Evolutionary conservation across 192 early-diverging fungal species (phyloP).

Genomic region (Coemansia sp.): DNA sequence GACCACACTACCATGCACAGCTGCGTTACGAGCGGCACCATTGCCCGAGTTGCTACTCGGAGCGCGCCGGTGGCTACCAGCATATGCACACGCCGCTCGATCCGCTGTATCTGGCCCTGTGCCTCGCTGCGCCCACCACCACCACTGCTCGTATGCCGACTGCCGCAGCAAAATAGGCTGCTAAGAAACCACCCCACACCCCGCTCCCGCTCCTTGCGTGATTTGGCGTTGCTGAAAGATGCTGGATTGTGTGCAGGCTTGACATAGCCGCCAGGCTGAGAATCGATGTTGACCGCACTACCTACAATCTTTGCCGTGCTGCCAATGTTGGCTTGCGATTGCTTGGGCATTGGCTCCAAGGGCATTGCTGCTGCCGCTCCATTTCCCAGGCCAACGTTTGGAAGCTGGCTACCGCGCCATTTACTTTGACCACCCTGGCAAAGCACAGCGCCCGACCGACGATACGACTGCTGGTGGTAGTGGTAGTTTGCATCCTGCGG

Average conservation of each 20-base stretch:
- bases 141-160: not conserved
- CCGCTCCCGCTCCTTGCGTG: not conserved
- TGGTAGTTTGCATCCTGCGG: not conserved
- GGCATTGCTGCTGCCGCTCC: not conserved
- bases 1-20: conserved; percentile 50
- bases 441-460: not conserved
- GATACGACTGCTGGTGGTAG: not conserved
- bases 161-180: not conserved
- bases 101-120: conserved; percentile 38
- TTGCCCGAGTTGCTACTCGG: conserved; percentile 35
- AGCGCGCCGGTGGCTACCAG: conserved; percentile 43
- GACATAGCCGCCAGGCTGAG: not conserved
- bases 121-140: not conserved
- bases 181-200: not conserved
- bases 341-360: not conserved
- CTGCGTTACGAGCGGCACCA: conserved; percentile 48
- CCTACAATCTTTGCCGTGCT: not conserved
- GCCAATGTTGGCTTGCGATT: not conserved
- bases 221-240: not conserved
- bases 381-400: not conserved
- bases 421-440: not conserved
- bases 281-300: not conserved
- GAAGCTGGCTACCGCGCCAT: not conserved
- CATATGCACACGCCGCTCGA: conserved; percentile 41
- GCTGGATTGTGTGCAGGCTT: not conserved